Evolutionary conservation across 805 yeast genomes (phyloP), one percentile per base, ranked within the genome.

Genomic region (Candida anglica): DNA sequence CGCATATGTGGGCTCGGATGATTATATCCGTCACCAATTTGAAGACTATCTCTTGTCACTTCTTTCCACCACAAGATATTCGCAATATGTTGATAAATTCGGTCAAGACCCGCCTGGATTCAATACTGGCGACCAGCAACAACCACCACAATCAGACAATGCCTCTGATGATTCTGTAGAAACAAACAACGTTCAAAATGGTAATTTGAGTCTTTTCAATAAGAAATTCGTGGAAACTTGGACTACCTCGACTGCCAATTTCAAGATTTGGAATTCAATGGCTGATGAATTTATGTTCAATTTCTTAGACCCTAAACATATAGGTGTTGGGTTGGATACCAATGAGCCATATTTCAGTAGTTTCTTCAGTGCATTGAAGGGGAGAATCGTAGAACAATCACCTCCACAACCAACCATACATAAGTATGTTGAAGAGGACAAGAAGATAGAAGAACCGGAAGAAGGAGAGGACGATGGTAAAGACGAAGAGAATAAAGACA

Each of bases 31-130:
- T 33, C 73, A 79, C 60, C 87, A 80, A 48, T 89, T 91, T 57
- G 98, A 93, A 52, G 97, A 89, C 48, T 93, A 93, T 51, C 58
- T 89, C 17, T 72, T 83, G 38, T 86, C 94, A 8, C 55, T 93
- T 42, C 54, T 91, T 16, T 69, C 95, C 0, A 71, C 85, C 17
- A 78, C 75, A 15, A 83, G 94, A 55, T 84, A 80, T 46, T 73
- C 73, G 43, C 77, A 71, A 32, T 86, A 81, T 48, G 45, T 73
- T 8, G 61, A 58, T 4, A 48, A 56, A 31, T 67, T 63, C 37
- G 36, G 46, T 13, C 55, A 46, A 32, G 52, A 50, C n/a, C 73
- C 73, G 1, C 72, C 73, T 0, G 73, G 73, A 1, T 67, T 67
- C 11, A 35, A 32, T 14, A 26, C 19, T 15, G 6, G 20, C 27